These are phyloP conservation scores for Crithidia bombi DNA, from an alignment of 208 protist genomes.

Conservation along the genomic window DNA sequence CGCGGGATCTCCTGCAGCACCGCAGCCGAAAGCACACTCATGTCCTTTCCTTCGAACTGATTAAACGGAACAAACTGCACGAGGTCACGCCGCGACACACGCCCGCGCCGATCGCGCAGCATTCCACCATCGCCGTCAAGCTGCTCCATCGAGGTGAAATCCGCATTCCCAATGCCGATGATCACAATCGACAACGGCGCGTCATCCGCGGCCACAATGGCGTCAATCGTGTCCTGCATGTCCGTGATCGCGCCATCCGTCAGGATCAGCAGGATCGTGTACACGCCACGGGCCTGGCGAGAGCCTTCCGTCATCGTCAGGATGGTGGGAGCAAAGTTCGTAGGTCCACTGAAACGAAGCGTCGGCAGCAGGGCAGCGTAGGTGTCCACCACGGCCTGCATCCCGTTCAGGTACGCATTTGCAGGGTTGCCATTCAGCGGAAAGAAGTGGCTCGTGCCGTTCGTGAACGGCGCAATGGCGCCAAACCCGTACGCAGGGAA, in stretches of 20 bases:
- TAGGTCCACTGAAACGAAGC: slow-evolving; percentile 58
- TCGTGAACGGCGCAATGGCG: slow-evolving; percentile 41
- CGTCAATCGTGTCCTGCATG: slow-evolving; percentile 76
- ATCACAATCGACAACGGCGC: slow-evolving; percentile 92
- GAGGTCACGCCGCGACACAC: slow-evolving; percentile 43
- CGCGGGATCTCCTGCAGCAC: slow-evolving; percentile 54
- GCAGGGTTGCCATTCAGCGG: slow-evolving; percentile 42
- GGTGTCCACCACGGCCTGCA: slow-evolving; percentile 57
- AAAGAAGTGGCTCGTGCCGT: slow-evolving; percentile 59
- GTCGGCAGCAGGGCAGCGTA: slow-evolving; percentile 43
- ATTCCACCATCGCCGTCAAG: slow-evolving; percentile 88
- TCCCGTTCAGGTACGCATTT: slow-evolving; percentile 54
- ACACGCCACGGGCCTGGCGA: slow-evolving; percentile 40
- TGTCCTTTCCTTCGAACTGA: slow-evolving; percentile 35
- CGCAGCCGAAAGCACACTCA: slow-evolving; percentile 47
- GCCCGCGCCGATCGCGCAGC: slow-evolving; percentile 17
- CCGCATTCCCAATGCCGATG: slow-evolving; percentile 87
- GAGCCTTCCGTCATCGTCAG: slow-evolving; percentile 28
- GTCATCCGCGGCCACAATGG: slow-evolving; percentile 72
- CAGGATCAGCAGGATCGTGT: slow-evolving; percentile 90
- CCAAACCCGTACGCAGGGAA: slow-evolving; percentile 57
- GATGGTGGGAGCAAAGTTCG: slow-evolving; percentile 68
- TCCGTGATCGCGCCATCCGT: slow-evolving; percentile 92
- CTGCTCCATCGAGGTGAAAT: slow-evolving; percentile 92
- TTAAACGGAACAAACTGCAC: slow-evolving; percentile 83